Evolutionary conservation across 768 basidiomycete species (phyloP).

Genomic region (Mycena pura): DNA sequence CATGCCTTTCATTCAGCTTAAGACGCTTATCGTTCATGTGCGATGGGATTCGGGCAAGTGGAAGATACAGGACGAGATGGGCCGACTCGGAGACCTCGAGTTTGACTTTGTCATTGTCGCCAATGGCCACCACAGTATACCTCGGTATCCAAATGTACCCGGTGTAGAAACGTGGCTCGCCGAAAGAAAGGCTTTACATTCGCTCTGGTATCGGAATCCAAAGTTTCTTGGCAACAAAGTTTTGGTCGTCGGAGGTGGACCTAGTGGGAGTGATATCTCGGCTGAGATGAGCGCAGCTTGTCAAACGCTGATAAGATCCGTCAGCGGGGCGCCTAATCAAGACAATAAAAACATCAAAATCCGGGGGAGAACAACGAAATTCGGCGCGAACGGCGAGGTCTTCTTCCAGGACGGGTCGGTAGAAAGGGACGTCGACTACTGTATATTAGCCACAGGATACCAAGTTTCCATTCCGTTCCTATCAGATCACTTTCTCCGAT

Average conservation of each 20-base stretch:
- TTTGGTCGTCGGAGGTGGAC: conserved; percentile 59
- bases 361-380: conserved; percentile 51
- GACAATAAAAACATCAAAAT: conserved; percentile 44
- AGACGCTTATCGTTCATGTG: conserved; percentile 58
- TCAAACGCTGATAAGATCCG: conserved; percentile 62
- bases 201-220: conserved; percentile 71
- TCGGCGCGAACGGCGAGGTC: conserved; percentile 52
- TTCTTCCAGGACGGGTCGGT: conserved; percentile 64
- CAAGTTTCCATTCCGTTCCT: conserved; percentile 71
- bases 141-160: conserved; percentile 64
- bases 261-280: conserved; percentile 74
- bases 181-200: conserved; percentile 61
- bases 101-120: conserved; percentile 78
- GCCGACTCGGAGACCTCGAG: too few species aligned
- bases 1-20: conserved; percentile 64
- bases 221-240: conserved; percentile 48
- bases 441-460: conserved; percentile 82
- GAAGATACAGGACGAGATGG: conserved; percentile 45
- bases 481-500: conserved; percentile 39
- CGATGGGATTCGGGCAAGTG: conserved; percentile 56
- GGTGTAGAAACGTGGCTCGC: conserved; percentile 68
- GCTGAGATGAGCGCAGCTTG: conserved; percentile 58
- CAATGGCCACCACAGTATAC: conserved; percentile 76
- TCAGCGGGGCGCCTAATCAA: conserved; percentile 41
- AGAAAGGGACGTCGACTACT: conserved; percentile 63